phyloP scores from a whole-genome alignment of 768 basidiomycete genomes.

The Leccinellum luteum region DNA sequence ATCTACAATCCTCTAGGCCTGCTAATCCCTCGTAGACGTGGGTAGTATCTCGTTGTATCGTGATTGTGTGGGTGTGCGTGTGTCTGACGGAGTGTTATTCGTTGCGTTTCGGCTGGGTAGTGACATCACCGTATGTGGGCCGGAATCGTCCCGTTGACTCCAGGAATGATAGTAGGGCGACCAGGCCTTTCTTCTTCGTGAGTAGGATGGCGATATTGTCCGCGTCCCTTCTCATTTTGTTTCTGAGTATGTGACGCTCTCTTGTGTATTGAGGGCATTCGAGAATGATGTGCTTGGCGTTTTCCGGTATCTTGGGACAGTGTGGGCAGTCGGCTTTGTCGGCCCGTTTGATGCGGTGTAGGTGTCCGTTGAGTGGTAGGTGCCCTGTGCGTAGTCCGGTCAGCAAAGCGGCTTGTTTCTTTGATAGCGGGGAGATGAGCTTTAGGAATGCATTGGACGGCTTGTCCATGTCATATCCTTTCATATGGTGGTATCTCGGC shows the following conservation, averaged over 20 bases:
- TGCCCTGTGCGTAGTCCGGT: not conserved
- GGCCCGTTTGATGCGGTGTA: not conserved
- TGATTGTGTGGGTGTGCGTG: too few species aligned
- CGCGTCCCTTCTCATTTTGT: too few species aligned
- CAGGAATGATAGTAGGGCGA: too few species aligned
- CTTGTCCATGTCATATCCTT: not conserved
- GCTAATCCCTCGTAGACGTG: too few species aligned
- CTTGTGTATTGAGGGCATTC: not conserved
- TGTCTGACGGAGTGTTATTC: too few species aligned
- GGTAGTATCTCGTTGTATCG: too few species aligned
- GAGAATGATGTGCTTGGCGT: not conserved
- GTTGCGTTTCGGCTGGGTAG: too few species aligned
- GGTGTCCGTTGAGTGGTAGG: not conserved
- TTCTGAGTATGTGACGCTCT: not conserved
- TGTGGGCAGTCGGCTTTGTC: not conserved
- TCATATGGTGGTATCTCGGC: not conserved
- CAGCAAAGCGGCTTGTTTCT: not conserved
- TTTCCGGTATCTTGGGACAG: not conserved
- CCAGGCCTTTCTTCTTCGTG: too few species aligned
- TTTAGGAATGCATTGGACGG: not conserved
- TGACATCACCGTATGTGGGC: too few species aligned
- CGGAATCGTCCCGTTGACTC: too few species aligned
- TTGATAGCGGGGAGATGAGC: not conserved
- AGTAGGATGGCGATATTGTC: too few species aligned
- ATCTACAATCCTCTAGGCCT: too few species aligned